Percentiles rank a stretch among this genome's conserved stretches.
Conservation (phyloP, 2,329 filamentous ascomycete genomes). For the Pseudogymnoascus sp. region DNA sequence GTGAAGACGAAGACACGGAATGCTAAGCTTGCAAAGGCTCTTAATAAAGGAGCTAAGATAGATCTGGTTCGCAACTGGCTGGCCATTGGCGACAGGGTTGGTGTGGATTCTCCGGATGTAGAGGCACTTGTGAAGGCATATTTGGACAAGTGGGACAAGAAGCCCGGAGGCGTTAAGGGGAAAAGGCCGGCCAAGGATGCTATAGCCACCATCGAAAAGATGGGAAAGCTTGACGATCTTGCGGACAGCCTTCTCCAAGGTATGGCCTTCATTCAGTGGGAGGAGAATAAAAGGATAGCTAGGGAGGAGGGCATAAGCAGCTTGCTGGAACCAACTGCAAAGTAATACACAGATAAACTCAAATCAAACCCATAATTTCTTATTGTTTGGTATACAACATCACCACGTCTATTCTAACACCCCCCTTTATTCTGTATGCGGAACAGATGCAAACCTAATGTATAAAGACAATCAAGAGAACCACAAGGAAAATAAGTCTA, state of each 20-base stretch:
- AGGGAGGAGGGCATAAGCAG: slow-evolving; percentile 14
- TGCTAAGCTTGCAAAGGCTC: slow-evolving; percentile 36
- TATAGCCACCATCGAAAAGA: slow-evolving; percentile 25
- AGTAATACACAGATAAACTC: background rate
- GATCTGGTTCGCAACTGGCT: slow-evolving; percentile 54
- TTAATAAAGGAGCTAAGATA: slow-evolving; percentile 56
- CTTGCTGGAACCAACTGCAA: background rate
- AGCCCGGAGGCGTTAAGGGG: slow-evolving; percentile 24
- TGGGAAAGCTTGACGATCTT: slow-evolving; percentile 70
- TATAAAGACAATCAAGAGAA: background rate
- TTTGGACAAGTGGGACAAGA: slow-evolving; percentile 28
- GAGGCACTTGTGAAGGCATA: slow-evolving; percentile 32
- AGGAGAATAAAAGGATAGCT: slow-evolving; percentile 46
- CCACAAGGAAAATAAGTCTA: slow-evolving; percentile 6
- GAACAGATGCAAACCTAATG: background rate
- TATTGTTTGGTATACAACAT: slow-evolving; percentile 4
- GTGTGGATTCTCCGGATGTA: slow-evolving; percentile 29
- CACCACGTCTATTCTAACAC: slow-evolving; percentile 2
- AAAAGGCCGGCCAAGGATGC: slow-evolving; percentile 19
- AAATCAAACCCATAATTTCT: background rate
- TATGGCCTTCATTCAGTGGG: slow-evolving; percentile 71
- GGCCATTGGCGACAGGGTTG: slow-evolving; percentile 24
- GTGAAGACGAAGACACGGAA: slow-evolving; percentile 29
- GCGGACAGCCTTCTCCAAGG: slow-evolving; percentile 75
- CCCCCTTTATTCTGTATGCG: background rate